A percentile compares a stretch with the other conserved stretches of the same genome.
These are phyloP conservation scores for Alternaria triticina DNA, from an alignment of 2,329 filamentous ascomycete species.

Conservation along the genomic window DNA sequence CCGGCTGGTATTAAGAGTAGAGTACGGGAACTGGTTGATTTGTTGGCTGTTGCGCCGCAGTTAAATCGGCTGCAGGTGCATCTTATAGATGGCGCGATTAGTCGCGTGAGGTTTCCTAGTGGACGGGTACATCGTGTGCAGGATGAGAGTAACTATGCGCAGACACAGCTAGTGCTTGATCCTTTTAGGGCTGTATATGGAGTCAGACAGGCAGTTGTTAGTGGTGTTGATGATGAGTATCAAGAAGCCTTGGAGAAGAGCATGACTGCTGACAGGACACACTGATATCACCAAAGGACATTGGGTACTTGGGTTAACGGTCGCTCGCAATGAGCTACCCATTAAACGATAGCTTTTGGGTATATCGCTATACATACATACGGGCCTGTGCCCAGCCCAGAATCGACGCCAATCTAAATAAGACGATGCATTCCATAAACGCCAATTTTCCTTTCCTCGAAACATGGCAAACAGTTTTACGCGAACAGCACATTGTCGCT, in stretches of 20 bases:
- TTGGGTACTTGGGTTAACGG: background rate
- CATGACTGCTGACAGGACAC: slow-evolving; percentile 35
- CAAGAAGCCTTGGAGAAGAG: slow-evolving; percentile 40
- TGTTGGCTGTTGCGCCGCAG: slow-evolving; percentile 35
- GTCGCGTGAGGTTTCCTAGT: slow-evolving; percentile 35
- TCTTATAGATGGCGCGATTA: slow-evolving; percentile 39
- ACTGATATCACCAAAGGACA: background rate
- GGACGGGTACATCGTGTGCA: slow-evolving; percentile 44
- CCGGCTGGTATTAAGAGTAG: slow-evolving; percentile 51
- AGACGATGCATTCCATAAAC: slow-evolving; percentile 18
- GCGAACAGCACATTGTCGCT: slow-evolving; percentile 80
- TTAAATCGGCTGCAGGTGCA: slow-evolving; percentile 40
- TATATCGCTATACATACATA: slow-evolving; percentile 28
- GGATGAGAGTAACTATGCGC: slow-evolving; percentile 41
- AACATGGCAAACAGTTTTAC: slow-evolving; percentile 50
- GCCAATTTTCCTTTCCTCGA: slow-evolving; percentile 20
- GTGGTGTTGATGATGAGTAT: slow-evolving; percentile 50
- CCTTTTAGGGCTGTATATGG: slow-evolving; percentile 49
- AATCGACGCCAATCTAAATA: slow-evolving; percentile 14
- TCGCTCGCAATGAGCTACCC: slow-evolving; percentile 11
- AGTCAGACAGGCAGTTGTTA: slow-evolving; percentile 46
- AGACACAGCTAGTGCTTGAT: slow-evolving; percentile 52
- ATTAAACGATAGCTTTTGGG: slow-evolving; percentile 28
- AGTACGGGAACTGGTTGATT: slow-evolving; percentile 50
- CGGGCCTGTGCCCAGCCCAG: slow-evolving; percentile 4